A percentile compares a stretch with the other conserved stretches of the same genome.
Conservation (phyloP, 768 basidiomycete genomes). For the Tricholoma sp. region DNA sequence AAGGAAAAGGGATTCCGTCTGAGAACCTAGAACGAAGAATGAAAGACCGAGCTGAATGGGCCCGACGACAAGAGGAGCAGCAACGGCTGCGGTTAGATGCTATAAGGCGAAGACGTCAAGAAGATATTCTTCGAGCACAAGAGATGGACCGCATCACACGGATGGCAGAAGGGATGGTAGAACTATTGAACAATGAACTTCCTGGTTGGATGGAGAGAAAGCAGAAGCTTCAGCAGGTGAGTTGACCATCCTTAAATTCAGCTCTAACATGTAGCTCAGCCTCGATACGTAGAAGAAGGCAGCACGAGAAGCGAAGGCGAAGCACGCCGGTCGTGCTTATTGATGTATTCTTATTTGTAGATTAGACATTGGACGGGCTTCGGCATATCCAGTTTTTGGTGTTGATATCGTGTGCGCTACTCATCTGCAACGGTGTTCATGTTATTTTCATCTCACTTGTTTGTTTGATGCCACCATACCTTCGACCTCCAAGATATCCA, state of each 20-base stretch:
- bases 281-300: slow-evolving; percentile 11
- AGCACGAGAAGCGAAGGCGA: slow-evolving; percentile 8
- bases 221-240: slow-evolving; percentile 46
- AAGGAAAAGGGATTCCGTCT: slow-evolving; percentile 23
- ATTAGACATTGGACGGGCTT: not conserved
- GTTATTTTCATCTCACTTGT: not conserved
- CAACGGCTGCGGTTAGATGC: slow-evolving; percentile 46
- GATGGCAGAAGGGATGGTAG: slow-evolving; percentile 49
- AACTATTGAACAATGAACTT: slow-evolving; percentile 47
- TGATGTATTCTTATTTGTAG: not conserved
- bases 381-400: not conserved
- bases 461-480: slow-evolving; percentile 10
- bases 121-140: slow-evolving; percentile 32
- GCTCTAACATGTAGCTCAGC: not conserved
- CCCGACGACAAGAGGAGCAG: slow-evolving; percentile 41
- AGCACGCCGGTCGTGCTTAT: slow-evolving; percentile 2
- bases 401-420: not conserved
- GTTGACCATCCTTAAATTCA: slow-evolving; percentile 4
- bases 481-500: slow-evolving; percentile 41
- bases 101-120: slow-evolving; percentile 24
- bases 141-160: slow-evolving; percentile 34
- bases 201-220: slow-evolving; percentile 61
- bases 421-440: slow-evolving; percentile 1
- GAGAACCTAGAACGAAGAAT: slow-evolving; percentile 37
- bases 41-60: slow-evolving; percentile 52